Evolutionary conservation across 768 basidiomycete species (phyloP), one percentile per base, ranked within the genome.

Genomic region (Hypholoma fasciculare): DNA sequence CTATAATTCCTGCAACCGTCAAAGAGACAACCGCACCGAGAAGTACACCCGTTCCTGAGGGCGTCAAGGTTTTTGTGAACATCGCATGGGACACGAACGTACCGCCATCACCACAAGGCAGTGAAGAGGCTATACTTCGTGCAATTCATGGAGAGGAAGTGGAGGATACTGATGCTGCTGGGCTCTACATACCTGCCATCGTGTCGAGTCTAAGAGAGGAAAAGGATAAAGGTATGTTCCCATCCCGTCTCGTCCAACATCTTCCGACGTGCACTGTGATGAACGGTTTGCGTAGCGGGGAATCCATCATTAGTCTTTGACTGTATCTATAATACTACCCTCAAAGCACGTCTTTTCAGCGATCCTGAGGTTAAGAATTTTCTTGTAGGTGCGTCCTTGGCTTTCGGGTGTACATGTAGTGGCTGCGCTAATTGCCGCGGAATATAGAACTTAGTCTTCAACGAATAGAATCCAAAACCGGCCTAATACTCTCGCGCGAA

Each of bases 21-120:
- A 8, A 47, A 61, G 7, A 53, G 20, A 17, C 34, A 52, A 34
- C 36, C 59, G 42, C 54, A 30, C 36, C 62, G 30, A 56, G 53
- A 4, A 64, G 70, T 8, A 66, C 75, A 26, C 60, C 70, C 13
- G 72, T 88, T 19, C 74, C 80, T 9, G 70, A 76, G 38, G 81
- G 79, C 20, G 68, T 74, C 60, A 92, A 93, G 71, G 69, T 91
- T 30, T 93, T 93, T 68, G 72, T 91, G 17, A 93, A 93, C 65
- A 73, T 93, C 9, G 83, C 85, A 17, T 92, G 85, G 82, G 88
- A 89, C 56, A 19, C 72, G 7, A 80, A 85, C 58, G 82, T 92
- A 0, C 90, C 90, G 3, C 78, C 86, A 0, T 89, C 90, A 0
- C 87, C 87, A 9, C 72, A 78, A n/a, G 82, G 76, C 1, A 80